A percentile compares a stretch with the other conserved stretches of the same genome.
Evolutionary conservation across 2,329 filamentous ascomycete genomes (phyloP).

Genomic region (Pseudogymnoascus sp.): DNA sequence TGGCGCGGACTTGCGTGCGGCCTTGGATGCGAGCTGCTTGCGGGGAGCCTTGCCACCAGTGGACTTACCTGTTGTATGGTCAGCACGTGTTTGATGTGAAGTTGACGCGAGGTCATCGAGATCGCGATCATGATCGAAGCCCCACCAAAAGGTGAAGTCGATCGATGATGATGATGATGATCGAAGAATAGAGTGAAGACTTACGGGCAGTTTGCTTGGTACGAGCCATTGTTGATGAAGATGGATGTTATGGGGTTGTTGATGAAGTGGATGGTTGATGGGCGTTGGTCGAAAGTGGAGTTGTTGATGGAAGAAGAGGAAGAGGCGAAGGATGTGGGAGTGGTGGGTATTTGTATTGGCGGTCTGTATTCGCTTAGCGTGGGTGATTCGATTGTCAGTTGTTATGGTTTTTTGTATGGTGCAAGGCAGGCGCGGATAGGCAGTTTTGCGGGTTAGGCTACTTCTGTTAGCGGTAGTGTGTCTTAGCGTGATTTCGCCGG

Average conservation of each 20-base stretch:
- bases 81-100: slow-evolving; percentile 19
- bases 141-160: slow-evolving; percentile 14
- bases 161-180: background rate
- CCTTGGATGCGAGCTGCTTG: slow-evolving; percentile 98
- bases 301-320: slow-evolving; percentile 25
- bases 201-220: slow-evolving; percentile 51
- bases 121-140: slow-evolving; percentile 26
- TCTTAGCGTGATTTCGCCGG: slow-evolving; percentile 9
- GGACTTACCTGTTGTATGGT: slow-evolving; percentile 52
- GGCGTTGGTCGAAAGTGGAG: slow-evolving; percentile 12
- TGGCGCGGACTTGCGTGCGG: slow-evolving; percentile 93
- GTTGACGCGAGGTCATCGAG: slow-evolving; percentile 14
- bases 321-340: slow-evolving; percentile 23
- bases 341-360: slow-evolving; percentile 25
- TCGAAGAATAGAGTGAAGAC: slow-evolving; percentile 16
- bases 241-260: slow-evolving; percentile 13
- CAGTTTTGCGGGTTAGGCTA: background rate
- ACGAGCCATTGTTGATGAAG: slow-evolving; percentile 30
- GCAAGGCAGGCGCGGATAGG: background rate
- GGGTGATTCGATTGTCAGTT: slow-evolving; percentile 12
- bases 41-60: slow-evolving; percentile 70
- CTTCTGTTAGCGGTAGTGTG: background rate
- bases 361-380: slow-evolving; percentile 9
- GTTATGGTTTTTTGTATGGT: slow-evolving; percentile 8
- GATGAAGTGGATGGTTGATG: slow-evolving; percentile 14